Conservation (phyloP, 2,329 filamentous ascomycete genomes). For the Fusarium sp. region DNA sequence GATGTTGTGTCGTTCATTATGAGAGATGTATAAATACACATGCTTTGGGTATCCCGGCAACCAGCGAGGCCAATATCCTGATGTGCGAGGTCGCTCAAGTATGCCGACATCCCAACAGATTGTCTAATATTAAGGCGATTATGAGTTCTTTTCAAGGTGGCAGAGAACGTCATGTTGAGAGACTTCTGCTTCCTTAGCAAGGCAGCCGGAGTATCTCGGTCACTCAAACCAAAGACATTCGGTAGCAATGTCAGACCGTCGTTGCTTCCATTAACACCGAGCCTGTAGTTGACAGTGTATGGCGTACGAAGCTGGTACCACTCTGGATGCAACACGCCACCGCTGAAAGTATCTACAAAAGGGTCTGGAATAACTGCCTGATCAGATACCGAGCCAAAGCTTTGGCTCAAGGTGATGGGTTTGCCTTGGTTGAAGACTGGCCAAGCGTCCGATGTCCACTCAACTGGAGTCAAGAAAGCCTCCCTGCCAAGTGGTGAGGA, state of each 20-base stretch:
- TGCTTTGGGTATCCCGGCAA: too few relatives aligned
- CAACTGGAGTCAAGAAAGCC: conserved; percentile 38
- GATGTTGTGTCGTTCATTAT: too few relatives aligned
- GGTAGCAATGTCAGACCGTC: conserved; percentile 48
- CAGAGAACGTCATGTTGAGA: conserved; percentile 48
- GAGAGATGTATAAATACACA: too few relatives aligned
- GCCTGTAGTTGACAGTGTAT: conserved; percentile 24
- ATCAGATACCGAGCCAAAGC: conserved; percentile 16
- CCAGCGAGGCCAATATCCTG: conserved; percentile 39
- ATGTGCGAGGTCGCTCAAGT: conserved; percentile 43
- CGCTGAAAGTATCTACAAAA: conserved; percentile 16
- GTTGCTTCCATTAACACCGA: not conserved
- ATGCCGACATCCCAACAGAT: conserved; percentile 44
- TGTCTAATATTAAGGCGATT: conserved; percentile 35
- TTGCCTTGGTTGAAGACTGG: conserved; percentile 40
- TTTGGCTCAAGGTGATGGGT: conserved; percentile 18
- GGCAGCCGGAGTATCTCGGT: conserved; percentile 47
- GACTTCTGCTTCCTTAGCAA: conserved; percentile 47
- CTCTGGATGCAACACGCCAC: not conserved
- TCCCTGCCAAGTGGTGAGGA: conserved; percentile 38
- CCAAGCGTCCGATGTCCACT: conserved; percentile 39
- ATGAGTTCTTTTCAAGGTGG: conserved; percentile 28
- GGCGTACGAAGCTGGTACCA: conserved; percentile 30
- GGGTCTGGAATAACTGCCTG: conserved; percentile 8
- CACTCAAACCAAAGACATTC: conserved; percentile 45